Evolutionary conservation across 129 eudicot genomes (phyloP).

Genomic region (Artemisia tridentata): DNA sequence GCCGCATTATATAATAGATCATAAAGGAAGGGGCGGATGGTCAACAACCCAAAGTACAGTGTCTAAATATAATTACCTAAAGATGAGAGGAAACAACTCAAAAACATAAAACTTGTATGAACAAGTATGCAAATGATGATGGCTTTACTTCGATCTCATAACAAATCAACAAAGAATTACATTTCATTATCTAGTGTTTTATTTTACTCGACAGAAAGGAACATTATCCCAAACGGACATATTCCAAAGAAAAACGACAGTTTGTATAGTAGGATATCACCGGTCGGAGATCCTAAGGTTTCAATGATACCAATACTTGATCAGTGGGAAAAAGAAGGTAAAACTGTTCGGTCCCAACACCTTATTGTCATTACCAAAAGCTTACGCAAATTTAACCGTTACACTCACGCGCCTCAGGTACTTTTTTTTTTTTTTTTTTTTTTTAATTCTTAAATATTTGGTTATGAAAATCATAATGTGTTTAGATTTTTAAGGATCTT

Average conservation of each 20-base stretch:
- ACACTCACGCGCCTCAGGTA: slow-evolving; percentile 52
- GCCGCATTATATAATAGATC: no score
- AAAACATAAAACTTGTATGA: neutral
- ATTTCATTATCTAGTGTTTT: slow-evolving; percentile 29
- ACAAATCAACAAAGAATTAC: slow-evolving; percentile 10
- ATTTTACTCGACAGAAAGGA: slow-evolving; percentile 28
- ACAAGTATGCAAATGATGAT: slow-evolving; percentile 23
- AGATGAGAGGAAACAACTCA: neutral
- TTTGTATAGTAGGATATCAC: slow-evolving; percentile 37
- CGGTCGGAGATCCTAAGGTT: slow-evolving; percentile 32
- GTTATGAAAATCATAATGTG: neutral
- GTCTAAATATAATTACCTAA: no score
- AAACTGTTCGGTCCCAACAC: slow-evolving; percentile 14
- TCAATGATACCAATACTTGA: slow-evolving; percentile 48
- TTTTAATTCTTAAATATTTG: neutral
- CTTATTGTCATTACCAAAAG: slow-evolving; percentile 34
- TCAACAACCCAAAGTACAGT: no score
- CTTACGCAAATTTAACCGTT: slow-evolving; percentile 40
- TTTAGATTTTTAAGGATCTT: no score
- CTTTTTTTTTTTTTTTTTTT: neutral
- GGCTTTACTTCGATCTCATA: slow-evolving; percentile 24
- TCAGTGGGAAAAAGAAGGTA: slow-evolving; percentile 45
- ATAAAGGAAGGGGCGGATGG: no score
- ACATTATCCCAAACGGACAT: slow-evolving; percentile 1
- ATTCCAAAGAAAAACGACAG: slow-evolving; percentile 21